Base-by-base conservation (phyloP, 2,329 filamentous ascomycete species). In the Fusarium poae region DNA sequence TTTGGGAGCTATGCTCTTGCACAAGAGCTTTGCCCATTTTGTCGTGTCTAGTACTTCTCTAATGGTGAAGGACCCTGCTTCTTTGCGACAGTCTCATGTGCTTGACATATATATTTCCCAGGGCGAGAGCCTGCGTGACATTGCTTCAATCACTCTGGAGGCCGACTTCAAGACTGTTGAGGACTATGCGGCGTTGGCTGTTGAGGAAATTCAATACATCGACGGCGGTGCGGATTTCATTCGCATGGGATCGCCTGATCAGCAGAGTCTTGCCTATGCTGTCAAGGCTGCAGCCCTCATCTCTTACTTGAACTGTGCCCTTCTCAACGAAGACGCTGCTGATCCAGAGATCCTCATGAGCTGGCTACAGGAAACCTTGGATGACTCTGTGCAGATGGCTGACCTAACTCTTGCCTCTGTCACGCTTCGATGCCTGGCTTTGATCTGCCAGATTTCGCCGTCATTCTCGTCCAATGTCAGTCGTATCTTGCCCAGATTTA, bases 211-310 rank as follows among this genome's bases (percentile, higher is more conserved):
- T 84, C 89, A 90, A 72, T 88, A 94, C 51, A 83, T 99, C 21
- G 94, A 98, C 70, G 93, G 94, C 49, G 92, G 92, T 62, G 91
- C 93, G 2, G 96, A 98, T 79, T 98, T 97, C 77, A 84, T 97
- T 43, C 77, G 77, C 4, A 87, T 98, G 60, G 92, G 92, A 58
- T 95, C 94, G 2, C 86, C 90, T 8, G 94, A 91, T 81, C 94
- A 98, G 77, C 95, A 97, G 79, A 89, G 86, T 62, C 86, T 98
- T 56, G 93, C 94, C 6, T 94, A 92, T 73, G 90, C 92, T 9
- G 92, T 97, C 64, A 97, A 97, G 79, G 89, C 92, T 1, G 89
- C 91, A 65, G 91, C 93, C 15, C 80, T 99, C 25, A 89, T 92
- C 56, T 92, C 92, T 62, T 97, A 93, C 73, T 81, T 98, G 49